A percentile compares a stretch with the other conserved stretches of the same genome.
phyloP scores from a whole-genome alignment of 179 eudicot species.

The Actinidia chinensis region DNA sequence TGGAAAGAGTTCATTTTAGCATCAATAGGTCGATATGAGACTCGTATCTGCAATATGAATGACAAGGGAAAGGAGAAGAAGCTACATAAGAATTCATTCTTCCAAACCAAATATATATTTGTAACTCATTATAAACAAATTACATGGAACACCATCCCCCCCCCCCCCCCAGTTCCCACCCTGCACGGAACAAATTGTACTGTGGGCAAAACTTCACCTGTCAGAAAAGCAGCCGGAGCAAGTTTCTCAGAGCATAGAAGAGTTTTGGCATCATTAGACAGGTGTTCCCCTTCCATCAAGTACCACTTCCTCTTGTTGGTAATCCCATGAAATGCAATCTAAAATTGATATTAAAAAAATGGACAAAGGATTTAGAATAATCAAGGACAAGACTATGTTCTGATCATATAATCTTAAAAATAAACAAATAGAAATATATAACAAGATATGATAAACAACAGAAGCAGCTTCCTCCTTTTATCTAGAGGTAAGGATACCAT shows the following conservation, averaged over 20 bases:
- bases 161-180: too few relatives aligned
- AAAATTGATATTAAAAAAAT: conserved; percentile 17
- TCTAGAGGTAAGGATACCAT: not conserved
- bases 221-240: conserved; percentile 70
- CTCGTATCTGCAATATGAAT: conserved; percentile 57
- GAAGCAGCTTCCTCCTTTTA: conserved; percentile 1
- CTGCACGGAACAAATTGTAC: not conserved
- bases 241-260: conserved; percentile 82
- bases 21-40: conserved; percentile 76
- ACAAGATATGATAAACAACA: not conserved
- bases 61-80: not conserved
- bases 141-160: not conserved
- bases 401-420: not conserved
- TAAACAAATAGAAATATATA: not conserved
- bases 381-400: not conserved
- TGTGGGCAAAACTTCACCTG: conserved; percentile 45
- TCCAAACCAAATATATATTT: not conserved
- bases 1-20: conserved; percentile 68
- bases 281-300: conserved; percentile 95
- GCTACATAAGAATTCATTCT: not conserved
- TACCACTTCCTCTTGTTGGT: conserved; percentile 68
- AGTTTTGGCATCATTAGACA: conserved; percentile 68
- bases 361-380: conserved; percentile 5
- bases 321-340: conserved; percentile 94
- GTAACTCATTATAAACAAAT: not conserved